Base-by-base conservation (phyloP, 345 rosid genomes). In the Salix udensis region DNA sequence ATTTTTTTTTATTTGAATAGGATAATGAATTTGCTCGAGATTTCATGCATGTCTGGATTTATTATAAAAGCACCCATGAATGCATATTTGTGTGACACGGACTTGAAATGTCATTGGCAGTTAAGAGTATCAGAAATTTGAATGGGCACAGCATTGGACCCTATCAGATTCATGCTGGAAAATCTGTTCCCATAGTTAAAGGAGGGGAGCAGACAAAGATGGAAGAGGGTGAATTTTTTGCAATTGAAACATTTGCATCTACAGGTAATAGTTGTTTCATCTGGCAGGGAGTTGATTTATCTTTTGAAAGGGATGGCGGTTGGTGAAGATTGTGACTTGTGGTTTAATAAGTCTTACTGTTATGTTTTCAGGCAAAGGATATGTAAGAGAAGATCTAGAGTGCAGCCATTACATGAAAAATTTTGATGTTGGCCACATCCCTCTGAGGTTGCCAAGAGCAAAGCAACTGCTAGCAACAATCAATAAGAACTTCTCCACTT, bases 141-240 rank as follows among this genome's bases (percentile, higher is more conserved):
- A 93, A 91, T 82, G 98, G 97, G 46, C 98, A 91, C 64, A 90
- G 97, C 83, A 87, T 91, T 5, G 94, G 94, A 68, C 88, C 87
- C 1, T 93, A 94, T 72, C 99, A 91, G 82, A 92, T 96, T 79
- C 99, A 93, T 86, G 97, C 98, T 73, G 97, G 94, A 55, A 96
- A 96, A 87, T 91, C 95, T 6, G 98, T 96, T 73, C 99, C 98
- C 37, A 89, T 91, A 36, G 97, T 94, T 62, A 96, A 94, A 86
- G 97, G 98, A 73, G 99, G 99, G 39, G 97, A 92, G 88, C 98
- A 94, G 82, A 94, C 95, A 66, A 96, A 93, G 81, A 92, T 93
- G 99, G 98, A 96, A 86, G 98, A 96, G 88, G 97, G 99, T 24
- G 97, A 92, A 88, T 90, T 91, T 84, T 94, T 84, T 39, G 99